Evolutionary conservation across 306 rosid species (phyloP), one percentile per base, ranked within the genome.

Genomic region (Rosa persica): DNA sequence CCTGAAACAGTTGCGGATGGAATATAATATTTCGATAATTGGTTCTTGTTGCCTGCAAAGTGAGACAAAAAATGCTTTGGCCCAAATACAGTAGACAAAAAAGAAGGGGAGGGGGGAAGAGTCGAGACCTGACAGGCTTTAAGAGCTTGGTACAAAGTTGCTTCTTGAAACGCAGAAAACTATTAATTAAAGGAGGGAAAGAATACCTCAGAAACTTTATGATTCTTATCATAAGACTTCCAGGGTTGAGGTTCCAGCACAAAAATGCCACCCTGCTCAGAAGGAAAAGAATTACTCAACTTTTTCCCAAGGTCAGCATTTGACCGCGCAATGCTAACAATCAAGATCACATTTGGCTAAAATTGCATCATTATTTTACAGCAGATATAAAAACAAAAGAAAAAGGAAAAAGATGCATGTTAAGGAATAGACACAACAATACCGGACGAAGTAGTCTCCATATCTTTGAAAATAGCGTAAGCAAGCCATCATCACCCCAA

Each of bases 171-270:
- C 43, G 12, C 43, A 64, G 20, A 60, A 36, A 60, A 36, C 5
- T 4, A 43, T 12, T 2, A 25, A 17, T 10, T 3, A 19, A 8
- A 66, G 4, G 73, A 19, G 46, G 23, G 23, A 43, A 77, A n/a
- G 30, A 64, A 64, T 79, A 86, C 93, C 90, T 89, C 87, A 38
- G 93, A 86, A 9, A 81, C 88, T 38, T 12, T 70, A 34, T 72
- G 78, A 57, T 89, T 89, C 51, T 57, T 79, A 81, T 83, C 87
- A 47, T 89, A 89, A 42, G 99, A 95, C 84, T 89, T 95, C 99
- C 99, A 95, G 78, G 98, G 98, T 81, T 95, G 99, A 80, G 99
- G 98, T 92, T 95, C 99, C 87, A 95, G 76, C 67, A 95, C 89
- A 87, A 95, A 27, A 78, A 91, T 76, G 78, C 98, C 99, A 87